Base-by-base conservation (phyloP, 192 early-diverging fungal species). In the Linnemannia zychae region DNA sequence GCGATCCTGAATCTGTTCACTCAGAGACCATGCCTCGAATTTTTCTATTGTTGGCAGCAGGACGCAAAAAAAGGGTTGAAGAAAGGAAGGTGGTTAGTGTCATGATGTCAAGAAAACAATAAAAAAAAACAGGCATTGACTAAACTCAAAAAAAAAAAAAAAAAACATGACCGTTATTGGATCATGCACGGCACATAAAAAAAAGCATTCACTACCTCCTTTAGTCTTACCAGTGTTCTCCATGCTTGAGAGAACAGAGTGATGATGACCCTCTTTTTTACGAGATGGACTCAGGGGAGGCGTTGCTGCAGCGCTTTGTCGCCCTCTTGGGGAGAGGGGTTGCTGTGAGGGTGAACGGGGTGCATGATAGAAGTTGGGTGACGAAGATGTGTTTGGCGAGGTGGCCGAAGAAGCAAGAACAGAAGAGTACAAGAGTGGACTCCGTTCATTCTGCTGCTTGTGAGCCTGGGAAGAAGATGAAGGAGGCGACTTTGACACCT, bases 261-360 rank as follows among this genome's bases (percentile, higher is more conserved):
- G 74, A n/a, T 76, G 73, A 38, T 48, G 17, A 0, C 74, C 40
- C 7, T 85, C 83, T 37, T 79, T 85, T 46, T 79, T 79, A 46
- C 83, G 77, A 12, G 83, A 85, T 15, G 83, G 83, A 20, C 83
- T 85, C 28, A 85, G 36, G 17, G 83, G 83, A 67, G 78, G 83
- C n/a, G 83, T 85, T 2, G 77, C 76, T 12, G 82, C 76, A 34
- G 76, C 44, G 3, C 78, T 65, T 34, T 57, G 60, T 18, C 60
- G 71, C 11, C 60, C 57, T 6, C 66, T 50, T 6, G 71, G 70
- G 0, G 83, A 85, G 33, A 79, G 53, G 2, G 83, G 49, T 7
- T 79, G 76, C 47, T 76, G 83, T 7, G 75, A 77, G 20, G 67
- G 33, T 4, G 77, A 78, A 0, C 37, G 66, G 46, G 74, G 72